These are phyloP conservation scores for Hypomyces rosellus DNA, from an alignment of 2,329 filamentous ascomycete species.

Conservation along the genomic window DNA sequence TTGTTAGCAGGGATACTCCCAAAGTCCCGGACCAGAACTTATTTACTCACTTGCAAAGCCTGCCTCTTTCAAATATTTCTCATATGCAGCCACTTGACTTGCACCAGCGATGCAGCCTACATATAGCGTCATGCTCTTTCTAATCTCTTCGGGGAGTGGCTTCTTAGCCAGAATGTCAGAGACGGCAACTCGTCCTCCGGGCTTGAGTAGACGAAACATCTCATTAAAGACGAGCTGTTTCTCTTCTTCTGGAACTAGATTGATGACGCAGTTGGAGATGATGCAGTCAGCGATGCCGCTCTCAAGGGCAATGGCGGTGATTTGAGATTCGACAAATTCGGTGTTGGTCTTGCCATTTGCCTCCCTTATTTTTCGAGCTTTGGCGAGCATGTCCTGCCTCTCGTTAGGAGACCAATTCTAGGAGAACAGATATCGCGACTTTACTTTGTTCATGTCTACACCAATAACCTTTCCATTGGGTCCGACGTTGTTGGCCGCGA, in stretches of 20 bases:
- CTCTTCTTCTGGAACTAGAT: constrained; percentile 47
- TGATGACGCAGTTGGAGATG: constrained; percentile 59
- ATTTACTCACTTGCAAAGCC: constrained; percentile 40
- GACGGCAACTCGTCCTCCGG: constrained; percentile 51
- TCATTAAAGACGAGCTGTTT: constrained; percentile 51
- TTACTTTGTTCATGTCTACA: constrained; percentile 54
- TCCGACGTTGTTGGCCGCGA: constrained; percentile 45
- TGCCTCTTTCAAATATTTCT: constrained; percentile 41
- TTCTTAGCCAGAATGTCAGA: constrained; percentile 53
- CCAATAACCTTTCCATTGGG: constrained; percentile 44
- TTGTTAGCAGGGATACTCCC: too few species aligned
- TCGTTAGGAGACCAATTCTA: background rate
- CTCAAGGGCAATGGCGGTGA: constrained; percentile 43
- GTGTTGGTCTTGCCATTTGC: constrained; percentile 37
- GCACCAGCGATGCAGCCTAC: constrained; percentile 56
- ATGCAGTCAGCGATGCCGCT: constrained; percentile 41
- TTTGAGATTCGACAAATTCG: constrained; percentile 43
- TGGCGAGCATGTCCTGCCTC: constrained; percentile 47
- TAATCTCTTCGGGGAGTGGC: constrained; percentile 41
- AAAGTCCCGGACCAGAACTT: too few species aligned
- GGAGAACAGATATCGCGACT: background rate
- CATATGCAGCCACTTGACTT: constrained; percentile 45
- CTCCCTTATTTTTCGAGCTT: constrained; percentile 39
- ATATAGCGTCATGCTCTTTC: constrained; percentile 44
- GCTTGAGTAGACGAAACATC: constrained; percentile 51